Base-by-base conservation (phyloP, 1,139 yeast genomes). In the Candida mesenterica region DNA sequence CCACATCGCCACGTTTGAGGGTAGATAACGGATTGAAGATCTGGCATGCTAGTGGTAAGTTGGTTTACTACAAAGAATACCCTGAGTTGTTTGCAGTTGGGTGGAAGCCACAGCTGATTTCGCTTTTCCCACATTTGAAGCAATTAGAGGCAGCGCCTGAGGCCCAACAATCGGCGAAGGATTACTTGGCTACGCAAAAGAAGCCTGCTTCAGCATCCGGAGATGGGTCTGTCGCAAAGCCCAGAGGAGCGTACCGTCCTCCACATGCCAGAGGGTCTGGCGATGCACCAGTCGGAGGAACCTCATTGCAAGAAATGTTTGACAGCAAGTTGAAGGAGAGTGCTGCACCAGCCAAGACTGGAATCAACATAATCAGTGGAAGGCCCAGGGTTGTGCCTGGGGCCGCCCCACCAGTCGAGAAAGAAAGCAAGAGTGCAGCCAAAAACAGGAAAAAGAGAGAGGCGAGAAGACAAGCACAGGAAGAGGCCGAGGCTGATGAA, bases 21-120 rank as follows among this genome's bases (percentile, higher is more conserved):
- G 99, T 94, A 34, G 99, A 94, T 61, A 94, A 94, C 59, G 94
- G 97, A 38, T 80, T 84, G 49, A 87, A 88, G 61, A 72, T 94
- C 51, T 92, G 97, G 97, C 95, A 92, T 59, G 89, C 82, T 42
- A 72, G 81, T 44, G 98, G 98, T 31, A 78, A 81, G 50, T 74
- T 92, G 47, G 73, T 88, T 37, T 94, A 75, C 61, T 75, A 75
- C 52, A 80, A 79, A 53, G 96, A 89, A 47, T 88, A 79, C 60
- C 77, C 73, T 36, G 98, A 92, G 65, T 77, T 94, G 45, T 77
- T 77, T 53, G 67, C 85, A 28, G 89, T 85, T 39, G 79, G 79
- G 36, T 94, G 98, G 98, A 79, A 90, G 61, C 90, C 89, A n/a
- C 85, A 81, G 53, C 62, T 72, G 9, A 62, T 82, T 37, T 63